phyloP scores from a whole-genome alignment of 164 flowering plant species.

The Warburgia ugandensis region DNA sequence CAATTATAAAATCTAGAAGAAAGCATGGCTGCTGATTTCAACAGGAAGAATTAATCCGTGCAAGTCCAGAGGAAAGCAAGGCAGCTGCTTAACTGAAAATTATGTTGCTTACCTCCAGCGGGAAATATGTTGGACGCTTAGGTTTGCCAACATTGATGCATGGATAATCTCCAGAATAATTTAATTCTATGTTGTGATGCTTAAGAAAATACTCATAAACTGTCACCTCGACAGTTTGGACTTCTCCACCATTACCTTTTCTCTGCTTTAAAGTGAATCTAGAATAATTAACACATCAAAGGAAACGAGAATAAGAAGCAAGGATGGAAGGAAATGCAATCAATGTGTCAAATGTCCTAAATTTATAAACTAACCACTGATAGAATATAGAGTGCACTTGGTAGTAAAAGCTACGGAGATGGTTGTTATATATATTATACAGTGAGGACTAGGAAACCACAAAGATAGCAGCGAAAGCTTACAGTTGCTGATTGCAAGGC shows the following conservation, averaged over 20 bases:
- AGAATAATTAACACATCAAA: too few relatives aligned
- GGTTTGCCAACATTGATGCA: slow-evolving; percentile 74
- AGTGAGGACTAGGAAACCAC: not conserved
- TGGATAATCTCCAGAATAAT: slow-evolving; percentile 40
- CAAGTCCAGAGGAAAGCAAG: not conserved
- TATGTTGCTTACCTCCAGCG: slow-evolving; percentile 40
- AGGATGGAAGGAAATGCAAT: too few relatives aligned
- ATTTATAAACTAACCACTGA: not conserved
- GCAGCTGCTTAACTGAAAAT: not conserved
- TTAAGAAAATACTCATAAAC: slow-evolving; percentile 60
- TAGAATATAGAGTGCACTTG: not conserved
- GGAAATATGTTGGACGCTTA: slow-evolving; percentile 52
- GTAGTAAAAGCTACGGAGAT: not conserved
- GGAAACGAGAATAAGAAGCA: too few relatives aligned
- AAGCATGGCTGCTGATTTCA: too few relatives aligned
- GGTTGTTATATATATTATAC: too few relatives aligned
- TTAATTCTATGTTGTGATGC: slow-evolving; percentile 26
- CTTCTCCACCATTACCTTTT: slow-evolving; percentile 27
- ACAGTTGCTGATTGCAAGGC: slow-evolving; percentile 61
- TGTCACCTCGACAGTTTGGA: slow-evolving; percentile 29
- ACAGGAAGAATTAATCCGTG: too few relatives aligned
- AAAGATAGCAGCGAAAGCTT: slow-evolving; percentile 8
- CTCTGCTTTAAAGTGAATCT: slow-evolving; percentile 54
- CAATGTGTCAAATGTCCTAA: too few relatives aligned
- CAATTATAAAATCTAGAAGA: not conserved